phyloP scores from a whole-genome alignment of 768 basidiomycete genomes.

The Amanita pseudoporphyria region DNA sequence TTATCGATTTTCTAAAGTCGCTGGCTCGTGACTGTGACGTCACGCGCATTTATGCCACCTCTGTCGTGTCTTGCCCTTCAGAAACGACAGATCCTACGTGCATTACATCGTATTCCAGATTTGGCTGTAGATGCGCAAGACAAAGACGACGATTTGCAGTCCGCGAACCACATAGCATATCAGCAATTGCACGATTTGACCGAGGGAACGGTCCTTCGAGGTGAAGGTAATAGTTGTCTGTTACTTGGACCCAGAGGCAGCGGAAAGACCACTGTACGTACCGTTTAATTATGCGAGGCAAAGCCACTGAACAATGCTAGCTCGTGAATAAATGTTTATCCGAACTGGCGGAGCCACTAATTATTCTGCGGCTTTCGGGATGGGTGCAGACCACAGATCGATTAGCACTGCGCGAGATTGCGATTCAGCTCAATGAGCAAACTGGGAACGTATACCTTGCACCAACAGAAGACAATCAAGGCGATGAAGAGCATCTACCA shows the following conservation, averaged over 20 bases:
- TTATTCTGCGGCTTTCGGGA: constrained; percentile 78
- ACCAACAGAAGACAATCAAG: constrained; percentile 25
- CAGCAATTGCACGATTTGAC: constrained; percentile 57
- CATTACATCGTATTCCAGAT: constrained; percentile 4
- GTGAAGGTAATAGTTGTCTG: constrained; percentile 92
- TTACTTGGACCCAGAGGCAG: constrained; percentile 78
- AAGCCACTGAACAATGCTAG: constrained; percentile 18
- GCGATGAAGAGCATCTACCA: constrained; percentile 35
- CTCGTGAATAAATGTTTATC: constrained; percentile 43
- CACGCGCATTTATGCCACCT: constrained; percentile 12
- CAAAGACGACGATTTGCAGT: constrained; percentile 18
- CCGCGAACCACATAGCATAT: constrained; percentile 43
- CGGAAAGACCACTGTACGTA: constrained; percentile 70
- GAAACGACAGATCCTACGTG: constrained; percentile 11
- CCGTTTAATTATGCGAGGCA: background rate
- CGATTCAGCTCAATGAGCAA: constrained; percentile 70
- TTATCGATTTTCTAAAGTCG: too few relatives aligned
- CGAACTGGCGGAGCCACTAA: constrained; percentile 38
- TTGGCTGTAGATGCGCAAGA: constrained; percentile 15
- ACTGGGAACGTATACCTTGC: constrained; percentile 52
- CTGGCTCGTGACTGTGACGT: constrained; percentile 14
- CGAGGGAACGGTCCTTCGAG: constrained; percentile 62
- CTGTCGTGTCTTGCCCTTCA: background rate
- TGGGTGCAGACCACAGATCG: constrained; percentile 80
- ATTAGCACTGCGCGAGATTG: constrained; percentile 88